Conservation (phyloP, 2,329 filamentous ascomycete species). For the Pseudogymnoascus sp. region DNA sequence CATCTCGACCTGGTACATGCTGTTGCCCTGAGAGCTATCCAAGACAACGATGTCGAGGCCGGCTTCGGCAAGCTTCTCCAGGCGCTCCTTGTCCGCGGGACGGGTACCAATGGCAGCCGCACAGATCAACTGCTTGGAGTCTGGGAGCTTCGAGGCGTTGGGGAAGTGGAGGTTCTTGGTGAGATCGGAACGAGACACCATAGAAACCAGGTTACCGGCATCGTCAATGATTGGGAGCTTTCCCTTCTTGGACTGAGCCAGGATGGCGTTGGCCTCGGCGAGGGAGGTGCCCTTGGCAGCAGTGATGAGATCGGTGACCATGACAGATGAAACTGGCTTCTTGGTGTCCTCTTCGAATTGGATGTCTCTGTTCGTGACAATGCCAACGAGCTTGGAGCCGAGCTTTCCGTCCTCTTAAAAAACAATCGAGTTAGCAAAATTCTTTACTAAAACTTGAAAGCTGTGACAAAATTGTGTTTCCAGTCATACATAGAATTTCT, state of each 20-base stretch:
- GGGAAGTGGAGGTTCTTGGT: slow-evolving; percentile 99
- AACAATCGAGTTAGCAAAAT: slow-evolving; percentile 32
- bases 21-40: slow-evolving; percentile 96
- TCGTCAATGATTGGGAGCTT: slow-evolving; percentile 90
- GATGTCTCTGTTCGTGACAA: slow-evolving; percentile 95
- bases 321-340: slow-evolving; percentile 76
- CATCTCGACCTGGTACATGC: slow-evolving; percentile 98
- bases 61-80: slow-evolving; percentile 84
- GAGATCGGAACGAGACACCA: slow-evolving; percentile 89
- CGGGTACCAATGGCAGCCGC: slow-evolving; percentile 93
- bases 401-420: slow-evolving; percentile 77
- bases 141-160: slow-evolving; percentile 87
- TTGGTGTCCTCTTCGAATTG: slow-evolving; percentile 80
- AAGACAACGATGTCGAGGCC: slow-evolving; percentile 92
- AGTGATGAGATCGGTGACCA: slow-evolving; percentile 92
- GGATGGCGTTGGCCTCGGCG: slow-evolving; percentile 82
- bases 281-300: slow-evolving; percentile 77
- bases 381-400: slow-evolving; percentile 91
- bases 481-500: slow-evolving; percentile 47
- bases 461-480: slow-evolving; percentile 15
- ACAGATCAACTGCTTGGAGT: slow-evolving; percentile 95
- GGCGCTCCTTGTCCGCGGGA: slow-evolving; percentile 80
- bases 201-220: slow-evolving; percentile 77
- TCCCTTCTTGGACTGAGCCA: slow-evolving; percentile 95
- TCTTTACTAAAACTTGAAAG: slow-evolving; percentile 15